Conservation (phyloP, 257 asterid species). For the Nicotiana tomentosiformis region DNA sequence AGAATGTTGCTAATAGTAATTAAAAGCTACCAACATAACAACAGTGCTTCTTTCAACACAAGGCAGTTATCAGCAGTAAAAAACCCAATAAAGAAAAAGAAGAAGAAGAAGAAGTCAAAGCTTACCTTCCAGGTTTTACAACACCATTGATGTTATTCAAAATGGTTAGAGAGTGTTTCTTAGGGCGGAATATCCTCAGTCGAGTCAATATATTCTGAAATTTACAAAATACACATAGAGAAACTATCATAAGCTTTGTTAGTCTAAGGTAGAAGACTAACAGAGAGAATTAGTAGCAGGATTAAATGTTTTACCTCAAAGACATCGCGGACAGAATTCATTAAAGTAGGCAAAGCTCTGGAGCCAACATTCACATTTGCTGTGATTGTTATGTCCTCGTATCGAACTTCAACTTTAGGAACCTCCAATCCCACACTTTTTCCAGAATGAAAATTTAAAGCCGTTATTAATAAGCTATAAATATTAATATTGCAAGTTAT, state of each 20-base stretch:
- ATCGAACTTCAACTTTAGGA: conserved; percentile 83
- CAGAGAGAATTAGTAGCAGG: background rate
- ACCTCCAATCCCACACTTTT: conserved; percentile 61
- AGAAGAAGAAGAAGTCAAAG: background rate
- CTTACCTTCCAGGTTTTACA: conserved; percentile 78
- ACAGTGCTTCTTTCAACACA: background rate
- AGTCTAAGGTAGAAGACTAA: background rate
- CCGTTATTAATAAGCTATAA: background rate
- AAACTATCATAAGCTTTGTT: background rate
- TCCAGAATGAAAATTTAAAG: background rate
- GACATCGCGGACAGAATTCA: conserved; percentile 57
- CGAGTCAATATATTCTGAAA: conserved; percentile 51
- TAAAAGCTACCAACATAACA: background rate
- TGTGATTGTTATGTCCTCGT: conserved; percentile 46
- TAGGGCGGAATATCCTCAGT: conserved; percentile 45
- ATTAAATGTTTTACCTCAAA: conserved; percentile 44
- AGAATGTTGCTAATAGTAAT: background rate
- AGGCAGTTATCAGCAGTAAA: background rate
- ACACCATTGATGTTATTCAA: conserved; percentile 64
- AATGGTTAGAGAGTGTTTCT: conserved; percentile 51
- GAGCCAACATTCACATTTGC: conserved; percentile 75
- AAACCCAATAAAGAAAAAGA: background rate
- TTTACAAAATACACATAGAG: background rate
- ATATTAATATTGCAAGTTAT: background rate
- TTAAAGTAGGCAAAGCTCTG: conserved; percentile 79